These are phyloP conservation scores for Danielozyma ontarioensis DNA, from an alignment of 805 yeast species.

Conservation along the genomic window DNA sequence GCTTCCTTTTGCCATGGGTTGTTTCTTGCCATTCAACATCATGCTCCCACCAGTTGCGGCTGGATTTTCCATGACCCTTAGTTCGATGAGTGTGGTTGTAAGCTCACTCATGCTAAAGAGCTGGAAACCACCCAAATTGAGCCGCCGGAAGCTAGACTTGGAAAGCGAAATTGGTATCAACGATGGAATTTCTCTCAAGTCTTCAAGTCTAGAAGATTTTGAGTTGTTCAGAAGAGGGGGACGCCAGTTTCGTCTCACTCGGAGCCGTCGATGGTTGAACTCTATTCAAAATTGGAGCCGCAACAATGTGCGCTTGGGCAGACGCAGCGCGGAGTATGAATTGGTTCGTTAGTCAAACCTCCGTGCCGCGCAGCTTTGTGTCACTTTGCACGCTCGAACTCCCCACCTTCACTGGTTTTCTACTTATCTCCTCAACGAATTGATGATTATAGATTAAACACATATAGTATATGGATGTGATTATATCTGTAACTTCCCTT, in stretches of 20 bases:
- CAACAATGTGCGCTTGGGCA: too few relatives aligned
- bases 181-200: slow-evolving; percentile 6
- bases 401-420: slow-evolving; percentile 1
- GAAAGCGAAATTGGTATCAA: slow-evolving; percentile 7
- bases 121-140: slow-evolving; percentile 44
- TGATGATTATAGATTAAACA: too few relatives aligned
- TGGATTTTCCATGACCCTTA: slow-evolving; percentile 87
- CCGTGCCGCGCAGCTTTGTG: slow-evolving; percentile 2
- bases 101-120: slow-evolving; percentile 68
- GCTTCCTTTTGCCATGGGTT: slow-evolving; percentile 93
- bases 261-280: too few relatives aligned
- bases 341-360: background rate
- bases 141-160: background rate
- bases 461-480: too few relatives aligned
- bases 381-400: background rate
- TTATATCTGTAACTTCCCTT: too few relatives aligned
- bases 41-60: slow-evolving; percentile 86
- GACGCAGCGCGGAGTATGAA: background rate
- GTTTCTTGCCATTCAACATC: slow-evolving; percentile 70
- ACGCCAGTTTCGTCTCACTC: too few relatives aligned
- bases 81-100: slow-evolving; percentile 83
- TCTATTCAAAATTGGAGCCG: too few relatives aligned
- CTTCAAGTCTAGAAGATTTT: slow-evolving; percentile 9
- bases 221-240: slow-evolving; percentile 4
- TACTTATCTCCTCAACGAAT: background rate